Percentiles rank a stretch among this genome's conserved stretches.
phyloP scores from a whole-genome alignment of 768 basidiomycete species.

The Phanerodontia chrysosporium region DNA sequence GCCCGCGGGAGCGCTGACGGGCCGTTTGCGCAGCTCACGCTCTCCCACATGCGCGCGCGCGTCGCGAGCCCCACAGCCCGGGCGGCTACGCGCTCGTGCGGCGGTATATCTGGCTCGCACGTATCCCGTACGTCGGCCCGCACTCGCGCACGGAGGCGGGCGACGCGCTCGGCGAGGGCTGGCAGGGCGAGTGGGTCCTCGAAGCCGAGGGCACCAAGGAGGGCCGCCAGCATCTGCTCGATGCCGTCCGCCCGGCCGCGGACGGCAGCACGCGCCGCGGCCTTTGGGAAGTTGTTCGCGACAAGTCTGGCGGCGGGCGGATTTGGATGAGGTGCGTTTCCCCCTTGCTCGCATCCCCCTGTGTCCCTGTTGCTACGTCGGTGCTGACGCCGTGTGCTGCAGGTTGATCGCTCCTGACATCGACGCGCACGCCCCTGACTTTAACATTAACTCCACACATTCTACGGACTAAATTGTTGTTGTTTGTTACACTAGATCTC shows the following conservation, averaged over 20 bases:
- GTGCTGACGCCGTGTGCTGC: not conserved
- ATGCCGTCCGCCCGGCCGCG: slow-evolving; percentile 38
- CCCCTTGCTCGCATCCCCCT: too few relatives aligned
- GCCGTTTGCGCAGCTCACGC: slow-evolving; percentile 40
- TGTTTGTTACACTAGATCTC: not conserved
- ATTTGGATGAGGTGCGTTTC: slow-evolving; percentile 53
- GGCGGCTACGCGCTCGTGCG: slow-evolving; percentile 56
- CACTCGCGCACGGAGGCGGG: slow-evolving; percentile 21
- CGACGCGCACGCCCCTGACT: not conserved
- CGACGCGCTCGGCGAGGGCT: slow-evolving; percentile 54
- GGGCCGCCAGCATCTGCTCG: slow-evolving; percentile 51
- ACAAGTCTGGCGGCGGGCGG: slow-evolving; percentile 54
- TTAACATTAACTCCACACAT: not conserved
- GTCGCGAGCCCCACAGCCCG: slow-evolving; percentile 61
- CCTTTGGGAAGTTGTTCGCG: slow-evolving; percentile 55
- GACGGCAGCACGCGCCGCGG: slow-evolving; percentile 21
- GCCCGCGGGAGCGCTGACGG: slow-evolving; percentile 17
- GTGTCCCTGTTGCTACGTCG: not conserved
- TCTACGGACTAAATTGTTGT: not conserved
- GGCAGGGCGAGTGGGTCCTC: slow-evolving; percentile 77
- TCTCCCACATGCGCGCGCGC: slow-evolving; percentile 40
- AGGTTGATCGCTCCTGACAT: slow-evolving; percentile 8
- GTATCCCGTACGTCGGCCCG: slow-evolving; percentile 34
- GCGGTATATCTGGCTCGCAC: slow-evolving; percentile 65
- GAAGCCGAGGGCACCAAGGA: slow-evolving; percentile 75